These are phyloP conservation scores for Neurospora sp. DNA, from an alignment of 495 filamentous ascomycete species.

Conservation along the genomic window DNA sequence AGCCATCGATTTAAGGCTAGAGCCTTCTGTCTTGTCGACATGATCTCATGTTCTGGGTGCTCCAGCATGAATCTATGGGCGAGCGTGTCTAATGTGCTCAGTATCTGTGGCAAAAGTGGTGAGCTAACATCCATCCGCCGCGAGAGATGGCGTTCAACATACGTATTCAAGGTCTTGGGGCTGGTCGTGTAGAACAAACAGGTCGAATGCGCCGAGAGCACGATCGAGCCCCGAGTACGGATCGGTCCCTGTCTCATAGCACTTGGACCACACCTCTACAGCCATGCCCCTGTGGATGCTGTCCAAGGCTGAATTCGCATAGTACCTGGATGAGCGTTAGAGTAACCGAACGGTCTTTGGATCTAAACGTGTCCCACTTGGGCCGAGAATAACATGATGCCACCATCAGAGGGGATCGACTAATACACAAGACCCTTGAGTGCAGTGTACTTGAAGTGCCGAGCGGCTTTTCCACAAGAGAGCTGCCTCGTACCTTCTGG, in stretches of 20 bases:
- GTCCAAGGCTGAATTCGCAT: constrained; percentile 58
- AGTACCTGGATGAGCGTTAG: constrained; percentile 45
- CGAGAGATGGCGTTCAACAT: constrained; percentile 11
- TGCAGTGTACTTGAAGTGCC: neutral
- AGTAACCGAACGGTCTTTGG: neutral
- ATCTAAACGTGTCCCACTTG: neutral
- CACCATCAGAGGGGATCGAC: neutral
- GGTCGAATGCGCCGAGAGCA: constrained; percentile 71
- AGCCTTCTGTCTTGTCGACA: constrained; percentile 55
- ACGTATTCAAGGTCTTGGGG: constrained; percentile 67
- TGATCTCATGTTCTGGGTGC: constrained; percentile 36
- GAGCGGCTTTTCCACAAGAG: neutral
- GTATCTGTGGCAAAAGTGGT: constrained; percentile 35
- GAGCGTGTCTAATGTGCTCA: constrained; percentile 50
- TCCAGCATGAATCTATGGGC: constrained; percentile 40
- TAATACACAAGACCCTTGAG: neutral
- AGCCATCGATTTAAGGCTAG: constrained; percentile 57
- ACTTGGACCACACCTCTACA: constrained; percentile 60
- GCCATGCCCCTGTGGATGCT: constrained; percentile 75
- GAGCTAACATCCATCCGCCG: constrained; percentile 1
- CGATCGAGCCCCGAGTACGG: constrained; percentile 45
- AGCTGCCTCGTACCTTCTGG: constrained; percentile 51
- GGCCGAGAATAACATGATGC: neutral
- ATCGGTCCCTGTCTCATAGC: constrained; percentile 19
- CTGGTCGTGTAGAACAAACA: constrained; percentile 67